Conservation (phyloP, 306 rosid species). For the Boehmeria nivea region DNA sequence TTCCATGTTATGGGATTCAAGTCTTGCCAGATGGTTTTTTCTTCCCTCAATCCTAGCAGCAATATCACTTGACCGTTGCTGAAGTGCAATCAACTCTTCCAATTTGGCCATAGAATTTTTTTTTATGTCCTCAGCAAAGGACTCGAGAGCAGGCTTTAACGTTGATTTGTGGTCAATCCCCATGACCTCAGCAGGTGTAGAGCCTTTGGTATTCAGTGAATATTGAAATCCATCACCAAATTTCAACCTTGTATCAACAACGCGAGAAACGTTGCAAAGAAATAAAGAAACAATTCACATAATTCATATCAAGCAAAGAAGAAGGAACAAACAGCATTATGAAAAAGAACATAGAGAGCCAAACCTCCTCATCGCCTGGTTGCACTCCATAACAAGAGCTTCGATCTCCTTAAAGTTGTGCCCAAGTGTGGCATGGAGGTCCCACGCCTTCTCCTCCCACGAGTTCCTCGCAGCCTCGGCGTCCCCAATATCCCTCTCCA, state of each 20-base stretch:
- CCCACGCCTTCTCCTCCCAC: constrained; percentile 88
- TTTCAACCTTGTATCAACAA: constrained; percentile 58
- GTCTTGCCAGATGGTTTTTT: constrained; percentile 35
- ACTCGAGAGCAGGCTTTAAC: constrained; percentile 55
- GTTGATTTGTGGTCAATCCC: constrained; percentile 63
- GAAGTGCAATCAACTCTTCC: constrained; percentile 59
- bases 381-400: constrained; percentile 65
- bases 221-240: constrained; percentile 58
- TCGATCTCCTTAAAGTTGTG: constrained; percentile 66
- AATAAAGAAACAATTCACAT: not conserved
- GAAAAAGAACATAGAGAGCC: not conserved
- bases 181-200: constrained; percentile 69
- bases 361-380: constrained; percentile 66
- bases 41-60: constrained; percentile 55
- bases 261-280: not conserved
- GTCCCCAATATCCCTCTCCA: constrained; percentile 71
- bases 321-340: not conserved
- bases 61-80: constrained; percentile 49
- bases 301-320: not conserved
- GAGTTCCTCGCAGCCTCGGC: constrained; percentile 57
- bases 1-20: constrained; percentile 45
- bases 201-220: constrained; percentile 60
- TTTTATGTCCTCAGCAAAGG: constrained; percentile 51
- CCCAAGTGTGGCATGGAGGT: constrained; percentile 36
- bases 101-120: constrained; percentile 52